phyloP scores from a whole-genome alignment of 2,329 filamentous ascomycete genomes.

The Monosporascus cannonballus region DNA sequence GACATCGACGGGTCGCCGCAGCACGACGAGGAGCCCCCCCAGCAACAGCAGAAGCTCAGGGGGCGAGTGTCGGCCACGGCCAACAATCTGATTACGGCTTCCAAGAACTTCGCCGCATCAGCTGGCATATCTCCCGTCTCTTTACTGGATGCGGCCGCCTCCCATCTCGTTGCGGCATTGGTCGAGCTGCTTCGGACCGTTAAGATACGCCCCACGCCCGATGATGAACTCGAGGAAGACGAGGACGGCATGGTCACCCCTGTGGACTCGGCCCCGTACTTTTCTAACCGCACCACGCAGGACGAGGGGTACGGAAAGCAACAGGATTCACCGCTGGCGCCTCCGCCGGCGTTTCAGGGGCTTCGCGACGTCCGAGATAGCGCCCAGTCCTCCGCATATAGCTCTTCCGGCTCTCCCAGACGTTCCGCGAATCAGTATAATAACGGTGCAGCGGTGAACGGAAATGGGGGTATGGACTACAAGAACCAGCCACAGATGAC shows the following conservation, averaged over 20 bases:
- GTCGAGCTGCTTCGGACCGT: slow-evolving; percentile 79
- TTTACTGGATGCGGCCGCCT: slow-evolving; percentile 85
- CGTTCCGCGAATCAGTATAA: slow-evolving; percentile 45
- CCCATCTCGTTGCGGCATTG: slow-evolving; percentile 78
- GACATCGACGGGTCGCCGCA: slow-evolving; percentile 61
- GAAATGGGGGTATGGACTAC: slow-evolving; percentile 30
- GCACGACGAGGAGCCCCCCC: slow-evolving; percentile 46
- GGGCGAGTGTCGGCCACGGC: slow-evolving; percentile 83
- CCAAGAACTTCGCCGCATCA: slow-evolving; percentile 81
- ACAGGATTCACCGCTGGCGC: slow-evolving; percentile 37
- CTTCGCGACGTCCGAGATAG: slow-evolving; percentile 52
- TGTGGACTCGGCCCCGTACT: slow-evolving; percentile 63
- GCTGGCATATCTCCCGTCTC: slow-evolving; percentile 89
- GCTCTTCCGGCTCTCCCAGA: slow-evolving; percentile 63
- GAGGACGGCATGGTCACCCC: slow-evolving; percentile 62
- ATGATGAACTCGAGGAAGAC: slow-evolving; percentile 70
- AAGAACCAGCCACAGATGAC: slow-evolving; percentile 28
- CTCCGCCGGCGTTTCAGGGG: slow-evolving; percentile 52
- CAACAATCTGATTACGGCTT: slow-evolving; percentile 91
- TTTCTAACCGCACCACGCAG: slow-evolving; percentile 49
- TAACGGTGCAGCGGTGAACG: slow-evolving; percentile 28
- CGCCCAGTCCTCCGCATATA: slow-evolving; percentile 68
- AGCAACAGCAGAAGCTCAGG: slow-evolving; percentile 66
- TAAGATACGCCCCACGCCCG: slow-evolving; percentile 74
- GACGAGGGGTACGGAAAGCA: slow-evolving; percentile 27